These are phyloP conservation scores for Nissolia schottii DNA, from an alignment of 306 rosid genomes.

Conservation along the genomic window DNA sequence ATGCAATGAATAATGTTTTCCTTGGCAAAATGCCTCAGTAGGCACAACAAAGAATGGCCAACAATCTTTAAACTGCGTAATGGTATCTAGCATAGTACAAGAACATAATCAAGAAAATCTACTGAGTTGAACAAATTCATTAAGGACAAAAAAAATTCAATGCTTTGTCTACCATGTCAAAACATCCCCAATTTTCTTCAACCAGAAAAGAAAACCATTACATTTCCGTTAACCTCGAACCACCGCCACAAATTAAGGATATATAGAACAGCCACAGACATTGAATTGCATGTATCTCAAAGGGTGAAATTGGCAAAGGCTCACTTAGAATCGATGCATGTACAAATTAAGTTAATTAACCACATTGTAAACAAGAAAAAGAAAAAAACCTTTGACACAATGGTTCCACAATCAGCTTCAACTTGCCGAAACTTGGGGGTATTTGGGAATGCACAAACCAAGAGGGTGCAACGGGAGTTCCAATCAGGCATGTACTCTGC, in stretches of 20 bases:
- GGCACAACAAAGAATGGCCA: not conserved
- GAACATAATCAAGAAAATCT: not conserved
- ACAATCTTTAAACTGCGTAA: not conserved
- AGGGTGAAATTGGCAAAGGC: not conserved
- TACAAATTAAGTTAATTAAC: not conserved
- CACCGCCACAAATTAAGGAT: not conserved
- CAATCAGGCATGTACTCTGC: constrained; percentile 86
- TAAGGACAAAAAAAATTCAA: not conserved
- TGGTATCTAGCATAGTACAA: not conserved
- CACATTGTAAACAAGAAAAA: not conserved
- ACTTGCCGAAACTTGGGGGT: constrained; percentile 92
- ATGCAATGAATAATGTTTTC: not conserved
- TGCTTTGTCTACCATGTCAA: not conserved
- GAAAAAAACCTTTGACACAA: constrained; percentile 72
- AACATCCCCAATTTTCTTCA: not conserved
- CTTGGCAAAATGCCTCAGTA: not conserved
- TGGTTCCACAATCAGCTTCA: constrained; percentile 84
- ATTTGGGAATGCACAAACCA: constrained; percentile 88
- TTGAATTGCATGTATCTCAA: not conserved
- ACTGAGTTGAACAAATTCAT: not conserved
- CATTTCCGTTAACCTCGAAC: not conserved
- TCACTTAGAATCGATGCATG: not conserved
- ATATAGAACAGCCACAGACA: not conserved
- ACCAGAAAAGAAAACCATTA: not conserved
- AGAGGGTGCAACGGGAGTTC: constrained; percentile 77